Percentiles rank a stretch among this genome's conserved stretches.
Conservation (phyloP, 2,329 filamentous ascomycete species). For the Sporothrix protearum region DNA sequence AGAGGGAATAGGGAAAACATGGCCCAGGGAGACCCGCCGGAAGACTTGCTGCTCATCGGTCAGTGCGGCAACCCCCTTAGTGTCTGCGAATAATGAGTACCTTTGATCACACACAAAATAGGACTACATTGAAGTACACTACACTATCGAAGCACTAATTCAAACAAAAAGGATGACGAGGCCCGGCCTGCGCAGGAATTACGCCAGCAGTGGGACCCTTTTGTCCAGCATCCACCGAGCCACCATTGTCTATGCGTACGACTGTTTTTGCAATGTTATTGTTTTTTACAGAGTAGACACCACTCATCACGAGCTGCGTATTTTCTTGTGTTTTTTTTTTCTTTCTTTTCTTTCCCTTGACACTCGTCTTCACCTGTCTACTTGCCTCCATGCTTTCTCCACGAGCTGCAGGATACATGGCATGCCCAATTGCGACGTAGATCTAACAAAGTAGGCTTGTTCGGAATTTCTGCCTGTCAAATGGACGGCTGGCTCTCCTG, state of each 20-base stretch:
- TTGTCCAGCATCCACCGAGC: background rate
- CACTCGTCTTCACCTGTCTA: background rate
- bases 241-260: background rate
- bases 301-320: background rate
- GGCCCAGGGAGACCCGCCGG: background rate
- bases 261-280: background rate
- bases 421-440: background rate
- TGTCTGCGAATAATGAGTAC: background rate
- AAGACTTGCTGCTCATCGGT: background rate
- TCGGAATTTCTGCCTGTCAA: background rate
- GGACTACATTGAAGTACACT: background rate
- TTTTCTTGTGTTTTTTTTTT: background rate
- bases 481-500: background rate
- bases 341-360: background rate
- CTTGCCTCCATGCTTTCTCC: background rate
- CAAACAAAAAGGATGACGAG: constrained; percentile 9
- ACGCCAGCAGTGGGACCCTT: constrained; percentile 7
- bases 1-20: background rate
- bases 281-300: too few relatives aligned
- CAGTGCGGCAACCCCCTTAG: too few relatives aligned
- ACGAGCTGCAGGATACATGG: background rate
- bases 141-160: background rate
- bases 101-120: background rate
- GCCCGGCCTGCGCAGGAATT: background rate
- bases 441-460: background rate